Conservation (phyloP, 225 moss, liverwort and hornwort genomes). For the Physcomitrellopsis africana region DNA sequence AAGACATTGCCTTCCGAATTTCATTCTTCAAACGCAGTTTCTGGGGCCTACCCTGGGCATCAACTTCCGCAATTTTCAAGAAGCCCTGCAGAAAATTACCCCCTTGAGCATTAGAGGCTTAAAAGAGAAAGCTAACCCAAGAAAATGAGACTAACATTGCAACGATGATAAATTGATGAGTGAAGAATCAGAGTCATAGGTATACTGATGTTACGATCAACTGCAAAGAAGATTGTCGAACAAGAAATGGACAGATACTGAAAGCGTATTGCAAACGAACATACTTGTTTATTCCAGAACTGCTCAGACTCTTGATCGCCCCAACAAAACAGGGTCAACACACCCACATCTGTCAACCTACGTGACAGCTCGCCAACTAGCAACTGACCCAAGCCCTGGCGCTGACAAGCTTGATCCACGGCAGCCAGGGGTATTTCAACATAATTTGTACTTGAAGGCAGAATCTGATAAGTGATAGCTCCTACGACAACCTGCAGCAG, state of each 20-base stretch:
- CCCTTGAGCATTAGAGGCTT: no score
- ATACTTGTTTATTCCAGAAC: slow-evolving; percentile 81
- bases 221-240: no score
- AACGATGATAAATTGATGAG: no score
- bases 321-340: slow-evolving; percentile 79
- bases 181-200: no score
- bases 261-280: neutral
- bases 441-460: slow-evolving; percentile 78
- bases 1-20: slow-evolving; percentile 79
- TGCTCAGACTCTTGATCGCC: slow-evolving; percentile 80
- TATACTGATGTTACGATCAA: no score
- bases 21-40: slow-evolving; percentile 80
- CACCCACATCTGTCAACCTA: slow-evolving; percentile 74
- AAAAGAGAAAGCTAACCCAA: no score
- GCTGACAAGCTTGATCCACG: slow-evolving; percentile 63
- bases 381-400: slow-evolving; percentile 70
- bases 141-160: no score
- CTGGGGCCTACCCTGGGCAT: slow-evolving; percentile 75
- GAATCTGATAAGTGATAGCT: slow-evolving; percentile 80
- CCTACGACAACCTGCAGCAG: slow-evolving; percentile 53
- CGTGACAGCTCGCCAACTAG: slow-evolving; percentile 67
- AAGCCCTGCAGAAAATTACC: slow-evolving; percentile 58
- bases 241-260: neutral
- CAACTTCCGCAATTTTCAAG: slow-evolving; percentile 77
- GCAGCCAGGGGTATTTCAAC: slow-evolving; percentile 87